Base-by-base conservation (phyloP, 345 rosid species). In the Dipteronia dyeriana region DNA sequence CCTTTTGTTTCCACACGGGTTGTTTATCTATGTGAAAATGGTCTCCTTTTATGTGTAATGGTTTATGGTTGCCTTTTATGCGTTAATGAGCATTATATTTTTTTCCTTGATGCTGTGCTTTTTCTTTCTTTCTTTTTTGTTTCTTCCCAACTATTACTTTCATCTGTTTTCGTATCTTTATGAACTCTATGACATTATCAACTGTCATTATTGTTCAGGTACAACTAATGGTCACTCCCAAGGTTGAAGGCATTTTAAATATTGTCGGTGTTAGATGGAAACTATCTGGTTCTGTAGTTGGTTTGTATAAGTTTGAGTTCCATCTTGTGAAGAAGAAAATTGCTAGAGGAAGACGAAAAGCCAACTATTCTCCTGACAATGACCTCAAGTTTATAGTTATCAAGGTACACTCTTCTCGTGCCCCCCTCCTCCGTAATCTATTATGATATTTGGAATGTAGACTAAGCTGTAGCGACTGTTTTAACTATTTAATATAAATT, bases 231-330 rank as follows among this genome's bases (percentile, higher is more conserved):
- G 97, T 96, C 70, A 96, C 93, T 76, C 97, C 99, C 31, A 83
- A 73, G 70, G 88, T 83, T 61, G 98, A 94, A 94, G 98, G 99
- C 79, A 78, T 73, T 83, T 91, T 96, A 63, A 96, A 85, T 83
- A 87, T 96, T 86, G 86, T 88, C 22, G 99, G 99, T 66, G 90
- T 96, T 70, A 89, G 92, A 81, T 96, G 99, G 99, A 90, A 90
- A 84, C 75, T 96, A 70, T 91, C 95, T 66, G 93, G 93, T 79
- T 96, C 92, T 57, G 86, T 94, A 38, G 84, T 84, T 81, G 94
- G 99, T 79, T 88, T 86, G 56, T 86, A 84, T 78, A 86, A 87
- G 76, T 96, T 96, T 76, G 89, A 85, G 31, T 77, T 86, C 57
- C 79, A 79, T 82, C 78, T 82, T 77, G 77, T 70, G 67, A 87